Evolutionary conservation across 805 yeast species (phyloP), one percentile per base, ranked within the genome.

Genomic region (Teunomyces funiuensis): DNA sequence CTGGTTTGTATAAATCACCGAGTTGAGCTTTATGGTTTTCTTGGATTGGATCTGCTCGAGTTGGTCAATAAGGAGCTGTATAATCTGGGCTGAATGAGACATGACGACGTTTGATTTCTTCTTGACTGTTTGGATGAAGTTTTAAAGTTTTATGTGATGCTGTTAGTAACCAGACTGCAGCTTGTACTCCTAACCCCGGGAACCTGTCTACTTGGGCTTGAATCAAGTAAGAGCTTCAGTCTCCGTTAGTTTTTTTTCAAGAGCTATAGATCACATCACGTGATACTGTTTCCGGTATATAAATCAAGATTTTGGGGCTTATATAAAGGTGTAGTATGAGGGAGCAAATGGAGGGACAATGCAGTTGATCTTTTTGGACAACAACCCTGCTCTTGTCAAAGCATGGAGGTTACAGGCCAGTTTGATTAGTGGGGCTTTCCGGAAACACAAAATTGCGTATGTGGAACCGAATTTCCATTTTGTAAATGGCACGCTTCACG

Each of bases 21-120:
- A 31, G 34, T 43, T 43, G 17, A 50, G 40, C 42, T 50, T 50
- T 27, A 50, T 28, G 18, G 50, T 27, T 36, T 38, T 45, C 31
- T 50, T 50, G 39, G 23, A 39, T 23, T 37, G 40, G 41, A 50
- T 31, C 33, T 28, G 46, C 10, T 50, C 53, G 9, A 39, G 23
- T 36, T 50, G 53, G 18, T 50, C 53, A 18, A 41, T 37, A 11
- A 49, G 30, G 20, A 47, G 30, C 23, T 41, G 42, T 27, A 36
- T 40, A 11, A 49, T 29, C 16, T 34, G 40, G 17, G 44, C 23
- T 19, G 34, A 18, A 19, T 17, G 19, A 13, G 34, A 31, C 34
- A 31, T 31, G n/a, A n/a, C n/a, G n/a, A n/a, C n/a, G n/a, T n/a
- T n/a, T n/a, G n/a, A n/a, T n/a, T n/a, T n/a, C n/a, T n/a, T n/a